A percentile compares a stretch with the other conserved stretches of the same genome.
These are phyloP conservation scores for Aegilops bicornis DNA, from an alignment of 176 grass and related monocot genomes.

Conservation along the genomic window DNA sequence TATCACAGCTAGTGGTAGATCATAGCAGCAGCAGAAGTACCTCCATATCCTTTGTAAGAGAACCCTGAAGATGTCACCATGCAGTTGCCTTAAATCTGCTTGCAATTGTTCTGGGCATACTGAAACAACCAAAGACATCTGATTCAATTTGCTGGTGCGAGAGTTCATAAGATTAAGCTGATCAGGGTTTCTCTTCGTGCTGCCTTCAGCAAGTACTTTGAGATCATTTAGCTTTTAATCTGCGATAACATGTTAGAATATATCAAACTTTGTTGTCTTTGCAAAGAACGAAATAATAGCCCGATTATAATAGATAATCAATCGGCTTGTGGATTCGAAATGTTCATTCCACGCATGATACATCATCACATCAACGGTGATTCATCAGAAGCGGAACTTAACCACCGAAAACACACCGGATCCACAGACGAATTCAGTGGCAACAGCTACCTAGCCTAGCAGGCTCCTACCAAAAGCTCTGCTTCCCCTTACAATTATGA, in stretches of 20 bases:
- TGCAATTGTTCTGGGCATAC: constrained; percentile 51
- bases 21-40: constrained; percentile 31
- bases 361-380: neutral
- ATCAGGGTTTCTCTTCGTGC: constrained; percentile 10
- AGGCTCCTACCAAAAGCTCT: too few species aligned
- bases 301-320: neutral
- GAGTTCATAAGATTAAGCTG: constrained; percentile 32
- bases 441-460: neutral
- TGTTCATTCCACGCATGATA: neutral
- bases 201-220: constrained; percentile 60
- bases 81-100: constrained; percentile 53
- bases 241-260: constrained; percentile 34
- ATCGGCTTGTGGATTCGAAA: neutral
- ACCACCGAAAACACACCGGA: neutral
- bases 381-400: neutral
- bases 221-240: constrained; percentile 72
- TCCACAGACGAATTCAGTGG: neutral
- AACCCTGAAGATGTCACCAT: constrained; percentile 50
- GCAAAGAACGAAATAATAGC: too few species aligned
- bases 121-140: constrained; percentile 61
- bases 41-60: constrained; percentile 64
- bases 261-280: neutral
- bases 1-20: neutral
- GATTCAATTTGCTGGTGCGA: constrained; percentile 52
- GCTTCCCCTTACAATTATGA: too few species aligned